Evolutionary conservation across 2,329 filamentous ascomycete species (phyloP).

Genomic region (Metarhizium brunneum): DNA sequence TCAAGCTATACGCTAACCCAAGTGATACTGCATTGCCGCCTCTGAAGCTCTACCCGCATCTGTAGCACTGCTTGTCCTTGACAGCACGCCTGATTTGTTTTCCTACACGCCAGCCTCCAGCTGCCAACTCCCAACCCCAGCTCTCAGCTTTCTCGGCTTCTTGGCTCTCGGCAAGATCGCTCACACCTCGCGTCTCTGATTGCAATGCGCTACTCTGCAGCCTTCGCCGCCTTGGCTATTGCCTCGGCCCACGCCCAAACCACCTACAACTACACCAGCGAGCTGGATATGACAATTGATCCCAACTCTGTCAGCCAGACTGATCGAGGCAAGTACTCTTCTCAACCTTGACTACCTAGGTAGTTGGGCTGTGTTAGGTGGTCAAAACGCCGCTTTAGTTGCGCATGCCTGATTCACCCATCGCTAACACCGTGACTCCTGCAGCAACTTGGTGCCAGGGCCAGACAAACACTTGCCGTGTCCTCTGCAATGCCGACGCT

Average conservation of each 20-base stretch:
- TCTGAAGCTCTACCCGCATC: slow-evolving; percentile 5
- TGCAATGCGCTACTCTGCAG: slow-evolving; percentile 30
- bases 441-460: slow-evolving; percentile 42
- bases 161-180: not conserved
- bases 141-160: not conserved
- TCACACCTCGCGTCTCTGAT: slow-evolving; percentile 6
- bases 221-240: slow-evolving; percentile 35
- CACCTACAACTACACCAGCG: slow-evolving; percentile 31
- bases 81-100: slow-evolving; percentile 2
- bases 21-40: slow-evolving; percentile 3
- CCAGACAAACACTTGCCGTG: slow-evolving; percentile 39
- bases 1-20: slow-evolving; percentile 1
- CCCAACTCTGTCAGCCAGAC: slow-evolving; percentile 22
- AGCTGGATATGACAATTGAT: slow-evolving; percentile 33
- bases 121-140: not conserved
- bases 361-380: not conserved
- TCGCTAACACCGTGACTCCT: not conserved
- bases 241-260: slow-evolving; percentile 28
- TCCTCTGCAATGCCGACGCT: slow-evolving; percentile 33
- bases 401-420: not conserved
- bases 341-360: not conserved
- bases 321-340: slow-evolving; percentile 28
- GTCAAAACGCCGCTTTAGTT: not conserved
- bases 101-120: not conserved
- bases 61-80: slow-evolving; percentile 2